Evolutionary conservation across 495 filamentous ascomycete species (phyloP).

Genomic region (Friedmanniomyces simplex): DNA sequence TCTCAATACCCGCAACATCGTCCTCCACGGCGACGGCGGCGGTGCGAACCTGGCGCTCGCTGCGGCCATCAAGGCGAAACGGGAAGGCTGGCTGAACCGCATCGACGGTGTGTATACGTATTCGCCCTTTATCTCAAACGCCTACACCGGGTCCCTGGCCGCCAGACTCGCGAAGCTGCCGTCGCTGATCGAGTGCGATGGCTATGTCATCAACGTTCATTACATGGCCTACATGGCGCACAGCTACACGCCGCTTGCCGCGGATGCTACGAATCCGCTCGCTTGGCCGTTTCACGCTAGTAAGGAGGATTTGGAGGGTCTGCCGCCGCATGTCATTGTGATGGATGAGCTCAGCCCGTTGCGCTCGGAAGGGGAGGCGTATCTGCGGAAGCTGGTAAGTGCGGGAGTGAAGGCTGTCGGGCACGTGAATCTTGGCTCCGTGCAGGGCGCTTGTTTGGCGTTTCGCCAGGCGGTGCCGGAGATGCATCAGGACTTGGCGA

Average conservation of each 20-base stretch:
- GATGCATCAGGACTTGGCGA: neutral
- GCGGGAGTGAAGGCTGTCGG: conserved; percentile 16
- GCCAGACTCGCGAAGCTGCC: conserved; percentile 12
- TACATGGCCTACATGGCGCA: conserved; percentile 3
- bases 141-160: conserved; percentile 8
- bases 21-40: conserved; percentile 19
- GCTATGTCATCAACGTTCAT: conserved; percentile 10
- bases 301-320: conserved; percentile 17
- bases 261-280: conserved; percentile 11
- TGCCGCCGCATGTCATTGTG: conserved; percentile 13
- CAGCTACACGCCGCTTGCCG: conserved; percentile 11
- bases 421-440: conserved; percentile 15
- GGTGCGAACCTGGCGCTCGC: conserved; percentile 17
- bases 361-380: conserved; percentile 15
- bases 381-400: conserved; percentile 1
- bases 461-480: conserved; percentile 14
- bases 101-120: conserved; percentile 18
- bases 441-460: conserved; percentile 12
- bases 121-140: conserved; percentile 15
- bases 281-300: conserved; percentile 23
- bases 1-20: conserved; percentile 14
- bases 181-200: conserved; percentile 16
- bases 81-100: conserved; percentile 9
- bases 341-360: conserved; percentile 22
- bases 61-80: conserved; percentile 14